Base-by-base conservation (phyloP, 345 rosid genomes). In the Nephelium lappaceum region DNA sequence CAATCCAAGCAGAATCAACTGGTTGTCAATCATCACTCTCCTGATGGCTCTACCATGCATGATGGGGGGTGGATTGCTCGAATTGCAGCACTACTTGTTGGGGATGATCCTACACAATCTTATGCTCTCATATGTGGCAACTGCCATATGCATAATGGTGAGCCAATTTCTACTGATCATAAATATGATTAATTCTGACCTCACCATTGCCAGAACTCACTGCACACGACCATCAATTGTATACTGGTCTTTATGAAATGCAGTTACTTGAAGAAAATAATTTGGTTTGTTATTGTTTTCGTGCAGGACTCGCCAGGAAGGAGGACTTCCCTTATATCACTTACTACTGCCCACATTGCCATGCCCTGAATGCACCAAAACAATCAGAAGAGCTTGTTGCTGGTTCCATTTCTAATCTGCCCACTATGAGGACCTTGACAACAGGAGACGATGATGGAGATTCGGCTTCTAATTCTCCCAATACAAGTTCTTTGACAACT, bases 71-170 rank as follows among this genome's bases (percentile, higher is more conserved):
- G 99, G 98, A 84, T 96, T 67, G 89, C 98, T 77, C 93, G 97
- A 58, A 72, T 96, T 36, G 99, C 98, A 11, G 99, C 98, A 62
- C 87, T 96, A 24, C 95, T 94, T n/a, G 98, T 93, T 11, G 99
- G 98, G 0, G 99, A 96, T 82, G 99, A 96, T 83, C 98, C 98
- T 42, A 85, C 90, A 4, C 98, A 94, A 71, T 96, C 98, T 31
- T 96, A 82, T 79, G 99, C 99, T 3, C 91, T 96, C 78, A 96
- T 96, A 75, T 96, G 99, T 75, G 97, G 98, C 65, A 94, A 88
- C 79, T 96, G 99, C 77, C 95, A 85, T 74, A 93, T 90, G 97
- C 99, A 96, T 84, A 96, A 94, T 66, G 99, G 98, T 96, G 77
- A 88, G 91, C 78, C 69, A 68, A 27, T 49, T 53, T 8, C 11